Evolutionary conservation across 306 rosid species (phyloP).

Genomic region (Medicago ruthenica): DNA sequence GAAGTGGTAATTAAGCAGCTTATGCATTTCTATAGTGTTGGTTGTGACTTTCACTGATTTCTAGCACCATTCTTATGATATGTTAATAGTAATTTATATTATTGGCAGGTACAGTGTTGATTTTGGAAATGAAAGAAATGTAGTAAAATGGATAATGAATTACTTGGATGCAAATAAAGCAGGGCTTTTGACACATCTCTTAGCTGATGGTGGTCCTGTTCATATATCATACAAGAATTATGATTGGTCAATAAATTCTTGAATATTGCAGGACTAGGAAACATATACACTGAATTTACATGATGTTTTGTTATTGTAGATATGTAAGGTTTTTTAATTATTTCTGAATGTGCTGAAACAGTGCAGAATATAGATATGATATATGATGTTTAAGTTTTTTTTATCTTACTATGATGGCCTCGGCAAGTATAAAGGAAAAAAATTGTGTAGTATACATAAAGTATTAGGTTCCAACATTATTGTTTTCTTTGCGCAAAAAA

Average conservation of each 20-base stretch:
- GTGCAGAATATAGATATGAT: constrained; percentile 1
- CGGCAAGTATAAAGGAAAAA: no score
- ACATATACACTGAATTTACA: constrained; percentile 26
- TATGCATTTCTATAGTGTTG: neutral
- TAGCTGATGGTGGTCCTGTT: constrained; percentile 72
- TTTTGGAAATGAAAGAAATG: constrained; percentile 73
- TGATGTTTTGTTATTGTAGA: constrained; percentile 1
- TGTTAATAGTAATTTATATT: neutral
- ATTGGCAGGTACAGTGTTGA: constrained; percentile 70
- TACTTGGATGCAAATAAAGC: constrained; percentile 84
- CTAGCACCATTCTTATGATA: constrained; percentile 26
- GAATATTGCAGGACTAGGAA: neutral
- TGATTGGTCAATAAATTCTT: constrained; percentile 76
- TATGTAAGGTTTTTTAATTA: constrained; percentile 37
- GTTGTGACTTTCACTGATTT: constrained; percentile 20
- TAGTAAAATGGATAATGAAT: constrained; percentile 67
- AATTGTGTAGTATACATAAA: no score
- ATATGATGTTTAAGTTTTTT: no score
- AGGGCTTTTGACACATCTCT: constrained; percentile 86
- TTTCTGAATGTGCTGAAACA: neutral
- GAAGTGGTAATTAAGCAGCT: constrained; percentile 62
- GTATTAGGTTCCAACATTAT: no score
- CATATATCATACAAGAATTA: constrained; percentile 65
- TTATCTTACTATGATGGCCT: no score
- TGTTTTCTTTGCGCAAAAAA: no score